Conservation (phyloP, 2,329 filamentous ascomycete genomes). For the Magnaporthales sp. region DNA sequence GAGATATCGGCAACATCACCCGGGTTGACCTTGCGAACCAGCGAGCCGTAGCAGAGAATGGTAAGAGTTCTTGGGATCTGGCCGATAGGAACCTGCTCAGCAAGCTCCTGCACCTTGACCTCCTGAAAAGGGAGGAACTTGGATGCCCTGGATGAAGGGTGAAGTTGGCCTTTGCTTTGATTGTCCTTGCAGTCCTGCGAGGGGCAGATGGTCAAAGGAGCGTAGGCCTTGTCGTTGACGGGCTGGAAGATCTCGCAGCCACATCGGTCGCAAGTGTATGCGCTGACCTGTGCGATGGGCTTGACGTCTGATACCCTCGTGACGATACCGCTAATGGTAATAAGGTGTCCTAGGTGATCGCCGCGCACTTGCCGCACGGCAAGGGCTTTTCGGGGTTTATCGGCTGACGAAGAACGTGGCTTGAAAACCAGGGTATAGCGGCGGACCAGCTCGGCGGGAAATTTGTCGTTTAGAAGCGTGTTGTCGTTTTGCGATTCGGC, state of each 20-base stretch:
- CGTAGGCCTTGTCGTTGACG: conserved; percentile 81
- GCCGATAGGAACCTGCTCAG: conserved; percentile 96
- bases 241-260: conserved; percentile 98
- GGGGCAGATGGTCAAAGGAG: conserved; percentile 77
- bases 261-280: conserved; percentile 94
- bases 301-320: conserved; percentile 97
- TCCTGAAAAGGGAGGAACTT: conserved; percentile 98
- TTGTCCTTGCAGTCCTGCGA: conserved; percentile 86
- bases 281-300: conserved; percentile 93
- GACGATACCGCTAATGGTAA: conserved; percentile 88
- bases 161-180: conserved; percentile 86
- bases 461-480: conserved; percentile 62
- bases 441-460: conserved; percentile 84
- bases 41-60: conserved; percentile 77
- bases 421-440: conserved; percentile 97
- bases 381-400: conserved; percentile 55
- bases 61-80: conserved; percentile 92
- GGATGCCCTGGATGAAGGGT: conserved; percentile 88
- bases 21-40: conserved; percentile 81
- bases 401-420: conserved; percentile 66
- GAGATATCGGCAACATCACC: conserved; percentile 91
- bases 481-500: conserved; percentile 58
- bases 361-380: conserved; percentile 92
- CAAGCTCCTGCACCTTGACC: conserved; percentile 97
- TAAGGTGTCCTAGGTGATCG: conserved; percentile 85